Evolutionary conservation across 2,329 filamentous ascomycete genomes (phyloP).

Genomic region (Cercospora sp.): DNA sequence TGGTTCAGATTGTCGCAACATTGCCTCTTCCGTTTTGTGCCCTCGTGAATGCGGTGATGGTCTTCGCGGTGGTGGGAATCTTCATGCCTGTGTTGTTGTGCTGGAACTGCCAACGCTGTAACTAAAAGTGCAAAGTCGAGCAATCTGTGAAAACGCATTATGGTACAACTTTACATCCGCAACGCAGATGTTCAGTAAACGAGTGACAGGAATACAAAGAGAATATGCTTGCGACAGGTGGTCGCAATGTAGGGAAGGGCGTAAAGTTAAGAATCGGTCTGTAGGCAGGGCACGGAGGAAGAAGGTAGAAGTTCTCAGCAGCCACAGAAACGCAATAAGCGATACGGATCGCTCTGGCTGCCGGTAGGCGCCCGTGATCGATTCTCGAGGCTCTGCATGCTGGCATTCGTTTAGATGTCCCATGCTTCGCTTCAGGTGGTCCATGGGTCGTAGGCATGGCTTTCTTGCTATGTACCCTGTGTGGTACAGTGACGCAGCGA

Average conservation of each 20-base stretch:
- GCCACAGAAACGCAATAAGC: neutral
- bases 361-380: neutral
- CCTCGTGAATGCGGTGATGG: neutral
- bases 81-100: slow-evolving; percentile 4
- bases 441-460: neutral
- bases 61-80: neutral
- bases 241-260: neutral
- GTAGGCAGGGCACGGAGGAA: neutral
- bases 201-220: neutral
- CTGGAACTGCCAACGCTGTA: slow-evolving; percentile 8
- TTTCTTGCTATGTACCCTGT: neutral
- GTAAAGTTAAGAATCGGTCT: neutral
- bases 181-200: neutral
- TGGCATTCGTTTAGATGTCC: neutral
- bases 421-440: neutral
- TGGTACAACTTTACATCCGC: neutral
- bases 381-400: neutral
- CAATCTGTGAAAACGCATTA: slow-evolving; percentile 9
- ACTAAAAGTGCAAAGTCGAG: slow-evolving; percentile 12
- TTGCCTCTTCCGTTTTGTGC: slow-evolving; percentile 11
- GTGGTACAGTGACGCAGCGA: neutral
- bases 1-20: slow-evolving; percentile 4
- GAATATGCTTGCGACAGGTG: neutral
- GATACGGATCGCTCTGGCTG: neutral
- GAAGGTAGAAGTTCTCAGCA: neutral